These are phyloP conservation scores for Cyberlindnera mrakii DNA, from an alignment of 805 yeast genomes.

Conservation along the genomic window DNA sequence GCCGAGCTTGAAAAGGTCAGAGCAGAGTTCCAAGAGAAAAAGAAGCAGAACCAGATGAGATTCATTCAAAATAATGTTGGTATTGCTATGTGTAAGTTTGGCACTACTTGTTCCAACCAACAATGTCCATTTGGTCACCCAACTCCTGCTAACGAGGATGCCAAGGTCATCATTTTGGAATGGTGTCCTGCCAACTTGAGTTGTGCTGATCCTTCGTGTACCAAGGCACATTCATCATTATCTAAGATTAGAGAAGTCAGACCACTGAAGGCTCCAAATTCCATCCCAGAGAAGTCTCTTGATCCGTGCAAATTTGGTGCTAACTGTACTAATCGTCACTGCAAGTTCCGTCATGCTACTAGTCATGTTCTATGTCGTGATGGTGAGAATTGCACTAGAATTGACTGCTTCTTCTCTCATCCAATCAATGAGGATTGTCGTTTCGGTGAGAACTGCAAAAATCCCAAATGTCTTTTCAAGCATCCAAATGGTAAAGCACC, in stretches of 20 bases:
- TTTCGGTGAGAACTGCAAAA: slow-evolving; percentile 70
- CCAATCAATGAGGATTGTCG: slow-evolving; percentile 77
- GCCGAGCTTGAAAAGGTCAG: slow-evolving; percentile 61
- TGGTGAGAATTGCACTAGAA: slow-evolving; percentile 70
- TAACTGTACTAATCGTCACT: slow-evolving; percentile 68
- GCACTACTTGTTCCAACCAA: slow-evolving; percentile 67
- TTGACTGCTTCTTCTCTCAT: slow-evolving; percentile 79
- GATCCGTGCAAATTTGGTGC: slow-evolving; percentile 81
- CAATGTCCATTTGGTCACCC: slow-evolving; percentile 90
- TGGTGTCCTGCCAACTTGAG: slow-evolving; percentile 73
- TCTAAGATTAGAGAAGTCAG: slow-evolving; percentile 36
- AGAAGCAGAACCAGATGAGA: slow-evolving; percentile 26
- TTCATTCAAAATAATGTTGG: slow-evolving; percentile 34
- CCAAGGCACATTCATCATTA: slow-evolving; percentile 80
- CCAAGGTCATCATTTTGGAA: slow-evolving; percentile 57
- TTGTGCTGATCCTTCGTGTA: slow-evolving; percentile 59
- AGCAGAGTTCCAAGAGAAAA: slow-evolving; percentile 39
- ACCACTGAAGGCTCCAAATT: slow-evolving; percentile 21
- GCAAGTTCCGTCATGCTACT: slow-evolving; percentile 82
- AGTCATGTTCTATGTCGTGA: slow-evolving; percentile 72
- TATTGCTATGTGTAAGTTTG: slow-evolving; percentile 68
- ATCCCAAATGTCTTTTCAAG: slow-evolving; percentile 60
- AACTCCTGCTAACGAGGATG: slow-evolving; percentile 74
- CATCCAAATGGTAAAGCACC: slow-evolving; percentile 75
- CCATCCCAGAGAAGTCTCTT: slow-evolving; percentile 41